These are phyloP conservation scores for sweet orange (Citrus sinensis) DNA, from an alignment of 345 rosid genomes.

Conservation along the genomic window DVS_A1.0 CM039165.1:14741001-14741500, in stretches of 20 bases:
- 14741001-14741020: too few relatives aligned
- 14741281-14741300: too few relatives aligned
- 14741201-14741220: neutral
- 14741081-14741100: slow-evolving; percentile 68
- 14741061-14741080: slow-evolving; percentile 51
- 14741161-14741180: too few relatives aligned
- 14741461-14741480: neutral
- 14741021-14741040: too few relatives aligned
- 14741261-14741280: neutral
- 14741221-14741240: neutral
- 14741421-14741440: too few relatives aligned
- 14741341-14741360: neutral
- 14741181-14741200: too few relatives aligned
- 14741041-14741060: slow-evolving; percentile 51
- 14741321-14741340: neutral
- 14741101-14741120: slow-evolving; percentile 81
- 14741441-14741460: neutral
- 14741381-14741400: neutral
- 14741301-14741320: too few relatives aligned
- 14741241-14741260: neutral
- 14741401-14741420: too few relatives aligned
- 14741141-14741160: too few relatives aligned
- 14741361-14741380: neutral
- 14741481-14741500: neutral
- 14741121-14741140: neutral